A percentile compares a stretch with the other conserved stretches of the same genome.
These are phyloP conservation scores for Tarenaya hassleriana DNA, from an alignment of 345 rosid genomes.

Conservation along the genomic window DNA sequence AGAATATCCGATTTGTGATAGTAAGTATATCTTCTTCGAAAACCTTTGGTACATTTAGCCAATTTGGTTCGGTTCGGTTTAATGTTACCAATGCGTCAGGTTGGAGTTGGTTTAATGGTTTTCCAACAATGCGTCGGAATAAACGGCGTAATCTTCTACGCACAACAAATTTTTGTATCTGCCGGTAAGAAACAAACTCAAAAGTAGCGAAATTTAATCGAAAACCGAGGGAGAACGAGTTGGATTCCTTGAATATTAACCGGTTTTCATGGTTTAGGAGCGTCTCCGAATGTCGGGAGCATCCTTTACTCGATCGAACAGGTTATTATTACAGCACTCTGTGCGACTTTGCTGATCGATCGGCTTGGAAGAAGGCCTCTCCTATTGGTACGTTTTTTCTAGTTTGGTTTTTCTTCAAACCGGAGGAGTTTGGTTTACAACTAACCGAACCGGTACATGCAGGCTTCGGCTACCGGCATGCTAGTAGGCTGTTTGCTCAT, in stretches of 20 bases:
- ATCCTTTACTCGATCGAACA: conserved; percentile 36
- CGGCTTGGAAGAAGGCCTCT: conserved; percentile 46
- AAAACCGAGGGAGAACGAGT: neutral
- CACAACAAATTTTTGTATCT: conserved; percentile 37
- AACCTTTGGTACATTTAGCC: neutral
- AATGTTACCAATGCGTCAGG: conserved; percentile 19
- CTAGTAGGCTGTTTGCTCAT: conserved; percentile 31
- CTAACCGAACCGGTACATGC: too few relatives aligned
- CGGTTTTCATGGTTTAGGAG: conserved; percentile 24
- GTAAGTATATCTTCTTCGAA: conserved; percentile 27
- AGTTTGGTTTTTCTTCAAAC: neutral
- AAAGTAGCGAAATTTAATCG: neutral
- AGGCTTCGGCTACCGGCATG: too few relatives aligned
- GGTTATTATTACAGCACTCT: conserved; percentile 34
- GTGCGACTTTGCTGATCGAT: conserved; percentile 34
- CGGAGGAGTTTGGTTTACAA: neutral
- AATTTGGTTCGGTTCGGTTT: conserved; percentile 10
- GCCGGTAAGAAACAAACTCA: conserved; percentile 32
- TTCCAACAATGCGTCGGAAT: conserved; percentile 45
- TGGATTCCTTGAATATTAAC: neutral
- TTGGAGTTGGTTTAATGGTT: conserved; percentile 49
- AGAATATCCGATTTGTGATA: conserved; percentile 33
- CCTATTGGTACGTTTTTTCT: conserved; percentile 28
- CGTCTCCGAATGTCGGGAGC: conserved; percentile 37
- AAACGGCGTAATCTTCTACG: conserved; percentile 41